These are phyloP conservation scores for Aspergillus coremiiformis DNA, from an alignment of 495 filamentous ascomycete species.

Conservation along the genomic window DNA sequence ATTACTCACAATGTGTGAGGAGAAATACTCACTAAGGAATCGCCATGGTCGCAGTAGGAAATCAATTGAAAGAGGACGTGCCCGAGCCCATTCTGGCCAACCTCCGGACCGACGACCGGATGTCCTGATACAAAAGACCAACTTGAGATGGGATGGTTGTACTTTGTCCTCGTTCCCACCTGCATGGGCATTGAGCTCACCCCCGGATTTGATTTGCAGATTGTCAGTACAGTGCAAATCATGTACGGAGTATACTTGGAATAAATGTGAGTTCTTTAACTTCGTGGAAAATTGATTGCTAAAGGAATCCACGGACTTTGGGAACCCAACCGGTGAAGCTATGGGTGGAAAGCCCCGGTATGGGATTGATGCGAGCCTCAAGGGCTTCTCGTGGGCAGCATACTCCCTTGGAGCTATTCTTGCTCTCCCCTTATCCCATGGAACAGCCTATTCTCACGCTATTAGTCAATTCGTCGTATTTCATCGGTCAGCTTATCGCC, in stretches of 20 bases:
- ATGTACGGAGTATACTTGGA: constrained; percentile 51
- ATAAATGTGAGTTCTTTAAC: constrained; percentile 37
- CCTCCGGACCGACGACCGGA: constrained; percentile 19
- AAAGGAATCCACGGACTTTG: constrained; percentile 25
- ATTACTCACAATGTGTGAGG: not conserved
- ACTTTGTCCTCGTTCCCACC: constrained; percentile 56
- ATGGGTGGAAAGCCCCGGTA: constrained; percentile 15
- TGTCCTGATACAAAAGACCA: constrained; percentile 55
- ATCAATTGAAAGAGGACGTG: constrained; percentile 26
- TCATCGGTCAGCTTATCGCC: constrained; percentile 54
- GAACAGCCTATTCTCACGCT: constrained; percentile 59
- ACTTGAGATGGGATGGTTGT: constrained; percentile 50
- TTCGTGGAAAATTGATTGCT: not conserved
- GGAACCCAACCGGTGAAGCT: constrained; percentile 20
- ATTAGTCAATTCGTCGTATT: constrained; percentile 60
- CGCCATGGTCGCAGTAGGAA: constrained; percentile 21
- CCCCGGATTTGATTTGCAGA: constrained; percentile 63
- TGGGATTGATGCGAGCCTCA: constrained; percentile 18
- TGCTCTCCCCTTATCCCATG: constrained; percentile 58
- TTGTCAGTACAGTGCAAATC: constrained; percentile 63
- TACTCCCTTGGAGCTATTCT: constrained; percentile 41
- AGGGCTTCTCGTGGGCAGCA: constrained; percentile 23
- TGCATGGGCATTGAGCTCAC: constrained; percentile 66
- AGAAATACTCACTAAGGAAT: not conserved
- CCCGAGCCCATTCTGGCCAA: constrained; percentile 23